Percentiles rank a stretch among this genome's conserved stretches.
Conservation (phyloP, 169 alveolate species). For the Plasmodium sp. region DNA sequence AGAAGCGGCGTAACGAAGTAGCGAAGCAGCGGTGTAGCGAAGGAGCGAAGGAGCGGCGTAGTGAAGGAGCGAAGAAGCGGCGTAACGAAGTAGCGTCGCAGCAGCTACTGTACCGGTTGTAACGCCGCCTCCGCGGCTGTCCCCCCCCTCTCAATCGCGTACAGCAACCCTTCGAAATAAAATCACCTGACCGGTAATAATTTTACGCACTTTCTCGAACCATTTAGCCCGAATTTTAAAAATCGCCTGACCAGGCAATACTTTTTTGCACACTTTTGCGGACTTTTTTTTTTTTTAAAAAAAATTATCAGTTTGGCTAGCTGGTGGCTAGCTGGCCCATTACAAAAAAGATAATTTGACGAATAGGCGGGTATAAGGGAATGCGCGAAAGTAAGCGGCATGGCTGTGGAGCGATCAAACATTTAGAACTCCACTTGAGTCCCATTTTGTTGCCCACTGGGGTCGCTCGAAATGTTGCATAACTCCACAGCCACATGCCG, state of each 20-base stretch:
- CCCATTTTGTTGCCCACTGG: no score
- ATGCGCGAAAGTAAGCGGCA: background rate
- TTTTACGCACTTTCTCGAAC: background rate
- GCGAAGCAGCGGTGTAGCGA: background rate
- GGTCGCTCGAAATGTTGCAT: no score
- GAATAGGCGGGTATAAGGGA: background rate
- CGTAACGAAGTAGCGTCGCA: background rate
- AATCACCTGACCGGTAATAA: background rate
- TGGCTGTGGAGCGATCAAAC: background rate
- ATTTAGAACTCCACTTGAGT: no score
- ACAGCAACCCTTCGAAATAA: background rate
- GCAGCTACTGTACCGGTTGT: background rate
- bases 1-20: background rate
- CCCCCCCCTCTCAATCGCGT: no score
- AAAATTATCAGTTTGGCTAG: background rate
- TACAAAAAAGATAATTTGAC: background rate
- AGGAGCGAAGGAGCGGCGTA: conserved; percentile 77
- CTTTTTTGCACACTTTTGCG: background rate
- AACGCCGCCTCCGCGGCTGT: no score
- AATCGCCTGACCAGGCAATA: background rate
- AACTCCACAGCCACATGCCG: no score
- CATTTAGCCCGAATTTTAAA: background rate
- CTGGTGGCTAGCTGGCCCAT: background rate
- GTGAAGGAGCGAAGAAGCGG: background rate
- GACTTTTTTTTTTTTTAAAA: background rate